Conservation (phyloP, 2,329 filamentous ascomycete species). For the Penicillium polonicum region DNA sequence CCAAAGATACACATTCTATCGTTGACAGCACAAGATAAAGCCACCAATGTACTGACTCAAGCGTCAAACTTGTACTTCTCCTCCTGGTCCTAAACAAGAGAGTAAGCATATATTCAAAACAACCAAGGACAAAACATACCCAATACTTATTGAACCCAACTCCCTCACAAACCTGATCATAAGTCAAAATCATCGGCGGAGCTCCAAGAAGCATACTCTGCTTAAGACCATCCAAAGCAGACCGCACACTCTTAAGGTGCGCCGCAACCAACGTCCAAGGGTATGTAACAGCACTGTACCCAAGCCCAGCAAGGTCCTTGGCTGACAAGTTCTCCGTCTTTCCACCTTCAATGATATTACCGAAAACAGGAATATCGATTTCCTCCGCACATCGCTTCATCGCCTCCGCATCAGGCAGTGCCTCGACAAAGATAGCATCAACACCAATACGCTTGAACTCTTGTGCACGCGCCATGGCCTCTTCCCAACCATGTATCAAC, state of each 20-base stretch:
- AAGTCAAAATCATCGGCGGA: conserved; percentile 46
- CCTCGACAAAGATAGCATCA: neutral
- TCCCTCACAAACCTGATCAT: conserved; percentile 44
- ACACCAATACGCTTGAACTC: conserved; percentile 28
- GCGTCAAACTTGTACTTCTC: conserved; percentile 21
- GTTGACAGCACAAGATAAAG: neutral
- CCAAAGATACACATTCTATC: neutral
- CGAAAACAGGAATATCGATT: neutral
- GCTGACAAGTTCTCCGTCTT: neutral
- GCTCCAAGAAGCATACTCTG: conserved; percentile 43
- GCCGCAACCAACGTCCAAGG: neutral
- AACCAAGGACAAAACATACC: conserved; percentile 20
- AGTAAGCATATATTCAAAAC: neutral
- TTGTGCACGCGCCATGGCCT: conserved; percentile 18
- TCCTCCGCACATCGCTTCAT: neutral
- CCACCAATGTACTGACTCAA: neutral
- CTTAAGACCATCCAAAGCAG: conserved; percentile 40
- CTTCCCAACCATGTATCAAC: conserved; percentile 42
- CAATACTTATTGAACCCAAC: conserved; percentile 50
- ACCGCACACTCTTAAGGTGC: conserved; percentile 42
- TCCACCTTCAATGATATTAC: neutral
- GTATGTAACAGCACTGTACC: neutral
- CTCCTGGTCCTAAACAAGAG: conserved; percentile 32
- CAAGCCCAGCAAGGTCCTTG: neutral
- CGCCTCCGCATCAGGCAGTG: neutral